Conservation (phyloP, 768 basidiomycete genomes). For the Sporobolomyces roseus region DNA sequence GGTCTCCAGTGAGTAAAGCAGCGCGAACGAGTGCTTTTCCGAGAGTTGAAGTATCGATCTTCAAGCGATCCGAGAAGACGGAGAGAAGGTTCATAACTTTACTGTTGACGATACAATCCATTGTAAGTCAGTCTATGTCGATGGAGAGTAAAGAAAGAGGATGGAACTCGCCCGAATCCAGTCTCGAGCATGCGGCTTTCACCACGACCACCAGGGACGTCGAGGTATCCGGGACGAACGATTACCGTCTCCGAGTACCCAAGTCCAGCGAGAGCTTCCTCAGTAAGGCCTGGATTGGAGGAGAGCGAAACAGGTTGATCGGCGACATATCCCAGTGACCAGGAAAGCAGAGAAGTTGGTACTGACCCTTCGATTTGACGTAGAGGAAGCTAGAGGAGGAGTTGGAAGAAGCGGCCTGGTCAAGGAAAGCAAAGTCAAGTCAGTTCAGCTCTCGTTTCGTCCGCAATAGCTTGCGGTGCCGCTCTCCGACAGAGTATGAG, state of each 20-base stretch:
- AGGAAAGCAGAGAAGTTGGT: no score
- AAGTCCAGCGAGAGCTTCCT: conserved; percentile 61
- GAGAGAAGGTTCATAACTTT: conserved; percentile 15
- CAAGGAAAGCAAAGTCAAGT: conserved; percentile 51
- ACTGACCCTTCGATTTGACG: conserved; percentile 9
- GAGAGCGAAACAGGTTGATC: no score
- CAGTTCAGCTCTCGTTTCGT: no score
- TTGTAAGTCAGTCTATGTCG: no score
- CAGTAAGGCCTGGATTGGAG: conserved; percentile 74
- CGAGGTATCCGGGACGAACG: conserved; percentile 63
- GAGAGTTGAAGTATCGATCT: conserved; percentile 20
- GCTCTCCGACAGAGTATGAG: not conserved
- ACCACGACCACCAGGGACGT: conserved; percentile 53
- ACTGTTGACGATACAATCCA: not conserved
- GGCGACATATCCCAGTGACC: no score
- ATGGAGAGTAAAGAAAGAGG: not conserved
- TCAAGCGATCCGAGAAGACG: not conserved
- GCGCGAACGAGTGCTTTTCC: conserved; percentile 26
- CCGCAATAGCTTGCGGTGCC: conserved; percentile 45
- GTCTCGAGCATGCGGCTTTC: conserved; percentile 53
- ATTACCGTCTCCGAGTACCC: conserved; percentile 69
- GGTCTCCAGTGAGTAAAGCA: not conserved
- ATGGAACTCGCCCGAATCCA: conserved; percentile 52
- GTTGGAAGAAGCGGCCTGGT: conserved; percentile 4
- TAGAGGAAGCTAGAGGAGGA: conserved; percentile 14